phyloP scores from a whole-genome alignment of 1,139 yeast species.

The Hyphopichia fennica region DNA sequence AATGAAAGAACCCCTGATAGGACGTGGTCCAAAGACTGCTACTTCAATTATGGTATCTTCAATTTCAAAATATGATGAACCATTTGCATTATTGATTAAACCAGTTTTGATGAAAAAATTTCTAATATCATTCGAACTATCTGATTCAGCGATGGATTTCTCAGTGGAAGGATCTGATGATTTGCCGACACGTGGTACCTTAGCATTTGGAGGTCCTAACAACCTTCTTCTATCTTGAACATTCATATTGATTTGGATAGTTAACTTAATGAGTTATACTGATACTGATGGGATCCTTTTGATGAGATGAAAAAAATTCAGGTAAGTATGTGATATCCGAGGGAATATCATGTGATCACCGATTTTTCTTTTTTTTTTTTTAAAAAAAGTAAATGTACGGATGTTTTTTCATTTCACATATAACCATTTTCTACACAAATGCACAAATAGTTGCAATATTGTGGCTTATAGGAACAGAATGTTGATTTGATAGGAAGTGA shows the following conservation, averaged over 20 bases:
- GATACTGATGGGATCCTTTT: background rate
- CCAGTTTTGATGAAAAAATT: slow-evolving; percentile 59
- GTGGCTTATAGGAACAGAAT: too few relatives aligned
- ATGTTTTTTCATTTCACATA: too few relatives aligned
- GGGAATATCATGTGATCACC: too few relatives aligned
- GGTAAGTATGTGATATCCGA: too few relatives aligned
- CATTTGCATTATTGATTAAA: slow-evolving; percentile 69
- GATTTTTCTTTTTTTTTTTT: too few relatives aligned
- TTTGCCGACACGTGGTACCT: slow-evolving; percentile 39
- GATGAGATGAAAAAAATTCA: slow-evolving; percentile 1
- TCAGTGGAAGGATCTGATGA: slow-evolving; percentile 7
- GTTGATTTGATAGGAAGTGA: too few relatives aligned
- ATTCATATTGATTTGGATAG: slow-evolving; percentile 24
- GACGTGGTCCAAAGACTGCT: slow-evolving; percentile 86
- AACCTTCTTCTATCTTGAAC: slow-evolving; percentile 69
- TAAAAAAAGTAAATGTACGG: too few relatives aligned
- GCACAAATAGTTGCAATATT: too few relatives aligned
- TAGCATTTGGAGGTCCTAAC: slow-evolving; percentile 63
- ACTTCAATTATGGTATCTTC: slow-evolving; percentile 64
- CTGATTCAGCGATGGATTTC: slow-evolving; percentile 5
- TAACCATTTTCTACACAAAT: too few relatives aligned
- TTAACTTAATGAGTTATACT: background rate
- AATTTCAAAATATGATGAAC: slow-evolving; percentile 78
- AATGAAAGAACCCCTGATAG: slow-evolving; percentile 73
- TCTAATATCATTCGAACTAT: slow-evolving; percentile 22